Base-by-base conservation (phyloP, 257 asterid species). In the Gentiana straminea region DNA sequence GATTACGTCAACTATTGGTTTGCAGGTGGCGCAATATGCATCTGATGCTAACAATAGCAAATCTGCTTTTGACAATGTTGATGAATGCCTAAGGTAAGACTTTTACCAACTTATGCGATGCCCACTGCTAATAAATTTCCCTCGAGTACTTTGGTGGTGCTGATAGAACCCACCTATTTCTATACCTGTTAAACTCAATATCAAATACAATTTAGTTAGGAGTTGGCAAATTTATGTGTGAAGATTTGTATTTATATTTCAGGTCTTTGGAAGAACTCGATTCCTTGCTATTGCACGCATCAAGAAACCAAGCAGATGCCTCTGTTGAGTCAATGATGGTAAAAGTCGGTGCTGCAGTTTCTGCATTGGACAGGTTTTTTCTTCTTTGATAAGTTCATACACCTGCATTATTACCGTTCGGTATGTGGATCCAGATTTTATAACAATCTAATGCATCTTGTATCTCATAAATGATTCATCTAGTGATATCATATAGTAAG, bases 241-340 rank as follows among this genome's bases (percentile, higher is more conserved):
- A 60, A 8, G n/a, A 12, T 7, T 47, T 33, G 46, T 34, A 36
- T 44, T 10, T 47, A 8, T 10, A 2, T 10, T 41, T 52, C 35
- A 91, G 98, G 53, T 88, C 98, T 12, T 68, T 91, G 86, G 97
- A 91, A 81, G 95, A 86, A 62, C 98, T 91, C 4, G 97, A 91
- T 68, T 91, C 96, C 33, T 75, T 87, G 65, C 92, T 91, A 48
- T 66, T 84, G 65, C 89, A 73, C 43, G 98, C 95, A 47, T 84
- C 97, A 13, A 73, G 98, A 74, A 85, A 83, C 51, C 81, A 78
- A 10, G 69, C 83, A n/a, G 67, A 57, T 51, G 67, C 83, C 59
- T 68, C 94, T 4, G 48, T 84, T 61, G 75, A 77, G 68, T 62
- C 93, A 1, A 87, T 87, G 97, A 83, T 84, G 68, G 67, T 47